phyloP scores from a whole-genome alignment of 2,329 filamentous ascomycete species.

The Hypoxylon sp. region DNA sequence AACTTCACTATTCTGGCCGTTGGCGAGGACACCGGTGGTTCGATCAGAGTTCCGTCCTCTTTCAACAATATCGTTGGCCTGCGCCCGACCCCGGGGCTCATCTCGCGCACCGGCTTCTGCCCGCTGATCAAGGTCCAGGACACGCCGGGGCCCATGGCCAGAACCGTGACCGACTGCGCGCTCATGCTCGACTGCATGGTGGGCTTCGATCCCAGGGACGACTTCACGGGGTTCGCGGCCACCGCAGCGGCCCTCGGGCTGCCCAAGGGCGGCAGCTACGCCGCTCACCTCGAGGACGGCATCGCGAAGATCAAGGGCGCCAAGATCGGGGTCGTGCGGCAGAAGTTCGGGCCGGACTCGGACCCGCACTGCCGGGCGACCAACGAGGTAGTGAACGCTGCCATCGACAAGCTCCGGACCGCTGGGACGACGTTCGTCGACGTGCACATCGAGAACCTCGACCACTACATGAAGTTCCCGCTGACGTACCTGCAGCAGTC shows the following conservation, averaged over 20 bases:
- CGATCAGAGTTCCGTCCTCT: constrained; percentile 30
- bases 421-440: constrained; percentile 39
- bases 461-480: constrained; percentile 38
- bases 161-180: constrained; percentile 43
- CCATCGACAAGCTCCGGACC: constrained; percentile 31
- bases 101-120: constrained; percentile 40
- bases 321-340: constrained; percentile 42
- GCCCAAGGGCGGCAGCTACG: constrained; percentile 43
- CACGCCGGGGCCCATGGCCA: constrained; percentile 44
- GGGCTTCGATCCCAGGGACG: constrained; percentile 41
- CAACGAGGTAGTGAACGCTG: constrained; percentile 35
- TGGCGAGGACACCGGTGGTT: constrained; percentile 37
- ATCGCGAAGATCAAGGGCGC: constrained; percentile 26
- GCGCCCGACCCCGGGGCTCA: constrained; percentile 31
- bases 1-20: constrained; percentile 35
- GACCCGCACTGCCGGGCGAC: constrained; percentile 36
- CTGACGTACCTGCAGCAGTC: constrained; percentile 40
- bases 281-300: constrained; percentile 27
- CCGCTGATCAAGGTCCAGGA: constrained; percentile 42
- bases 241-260: constrained; percentile 32
- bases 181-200: constrained; percentile 44
- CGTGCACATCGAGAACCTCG: constrained; percentile 40
- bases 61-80: constrained; percentile 36
- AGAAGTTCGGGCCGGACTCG: constrained; percentile 38
- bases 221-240: constrained; percentile 38